Conservation (phyloP, 352 stramenopile species). For the Globisporangium recalcitrans region DNA sequence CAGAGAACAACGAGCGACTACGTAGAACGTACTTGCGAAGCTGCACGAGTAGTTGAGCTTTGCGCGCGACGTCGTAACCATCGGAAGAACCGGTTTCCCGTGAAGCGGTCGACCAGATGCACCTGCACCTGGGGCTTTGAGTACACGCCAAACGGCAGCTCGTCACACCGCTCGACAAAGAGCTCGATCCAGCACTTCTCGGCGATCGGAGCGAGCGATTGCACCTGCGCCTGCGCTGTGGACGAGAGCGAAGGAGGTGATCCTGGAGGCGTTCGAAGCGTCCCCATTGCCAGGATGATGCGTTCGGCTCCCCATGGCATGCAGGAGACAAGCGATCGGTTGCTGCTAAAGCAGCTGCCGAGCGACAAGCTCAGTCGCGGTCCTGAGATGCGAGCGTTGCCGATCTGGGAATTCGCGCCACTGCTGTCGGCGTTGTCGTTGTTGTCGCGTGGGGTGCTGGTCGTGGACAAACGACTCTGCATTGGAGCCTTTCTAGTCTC, state of each 20-base stretch:
- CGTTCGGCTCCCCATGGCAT: conserved; percentile 3
- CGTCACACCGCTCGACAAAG: conserved; percentile 39
- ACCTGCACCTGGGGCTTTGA: conserved; percentile 38
- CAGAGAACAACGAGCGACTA: no score
- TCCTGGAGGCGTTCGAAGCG: background rate
- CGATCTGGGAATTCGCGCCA: background rate
- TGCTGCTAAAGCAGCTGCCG: conserved; percentile 14
- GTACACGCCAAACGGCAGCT: conserved; percentile 45
- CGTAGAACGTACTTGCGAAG: conserved; percentile 12
- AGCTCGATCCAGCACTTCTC: conserved; percentile 29
- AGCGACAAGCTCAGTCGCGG: conserved; percentile 21
- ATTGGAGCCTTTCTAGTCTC: background rate
- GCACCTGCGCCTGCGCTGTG: background rate
- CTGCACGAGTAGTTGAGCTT: conserved; percentile 7
- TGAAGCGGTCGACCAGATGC: conserved; percentile 49
- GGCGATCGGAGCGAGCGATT: conserved; percentile 6
- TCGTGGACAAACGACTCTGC: background rate
- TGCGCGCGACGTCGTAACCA: conserved; percentile 21
- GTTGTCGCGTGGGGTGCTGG: background rate
- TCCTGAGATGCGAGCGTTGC: conserved; percentile 19
- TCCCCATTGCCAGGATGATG: conserved; percentile 9
- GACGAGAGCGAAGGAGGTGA: background rate
- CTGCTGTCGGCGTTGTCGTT: background rate
- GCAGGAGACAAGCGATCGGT: conserved; percentile 14
- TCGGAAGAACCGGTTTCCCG: conserved; percentile 28